Evolutionary conservation across 192 early-diverging fungal species (phyloP).

Genomic region (Coemansia sp.): DNA sequence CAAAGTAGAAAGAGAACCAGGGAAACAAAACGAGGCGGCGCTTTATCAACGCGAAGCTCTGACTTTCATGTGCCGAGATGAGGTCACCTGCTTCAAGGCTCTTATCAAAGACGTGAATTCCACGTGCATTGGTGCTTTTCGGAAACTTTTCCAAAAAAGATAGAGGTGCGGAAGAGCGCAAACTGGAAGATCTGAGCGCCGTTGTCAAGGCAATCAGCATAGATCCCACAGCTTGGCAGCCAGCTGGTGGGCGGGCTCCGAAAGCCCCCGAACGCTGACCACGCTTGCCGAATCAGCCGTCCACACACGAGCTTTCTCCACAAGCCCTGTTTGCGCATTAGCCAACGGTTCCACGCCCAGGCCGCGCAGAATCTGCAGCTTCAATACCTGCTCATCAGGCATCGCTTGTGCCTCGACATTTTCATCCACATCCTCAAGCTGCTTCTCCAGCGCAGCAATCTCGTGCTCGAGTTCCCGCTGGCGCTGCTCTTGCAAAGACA

Average conservation of each 20-base stretch:
- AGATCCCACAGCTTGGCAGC: conserved; percentile 49
- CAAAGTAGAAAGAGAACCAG: not conserved
- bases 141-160: conserved; percentile 3
- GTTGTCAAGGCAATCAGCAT: conserved; percentile 13
- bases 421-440: conserved; percentile 18
- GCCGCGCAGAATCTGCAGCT: conserved; percentile 34
- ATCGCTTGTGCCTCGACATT: conserved; percentile 19
- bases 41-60: too few relatives aligned
- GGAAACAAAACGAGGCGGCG: not conserved
- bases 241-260: conserved; percentile 26
- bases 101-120: not conserved
- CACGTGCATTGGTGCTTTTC: not conserved
- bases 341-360: conserved; percentile 45
- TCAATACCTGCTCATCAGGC: conserved; percentile 29
- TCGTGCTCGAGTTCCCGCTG: conserved; percentile 14
- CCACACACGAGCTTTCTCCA: conserved; percentile 25
- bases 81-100: conserved; percentile 1
- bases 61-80: conserved; percentile 5
- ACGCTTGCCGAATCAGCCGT: conserved; percentile 17
- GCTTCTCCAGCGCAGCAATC: conserved; percentile 22
- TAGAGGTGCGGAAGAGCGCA: not conserved
- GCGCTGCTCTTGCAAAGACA: conserved; percentile 13
- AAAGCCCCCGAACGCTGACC: conserved; percentile 10
- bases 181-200: not conserved
- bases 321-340: conserved; percentile 10